These are phyloP conservation scores for Pulveroboletus frians DNA, from an alignment of 768 basidiomycete genomes.

Conservation along the genomic window DNA sequence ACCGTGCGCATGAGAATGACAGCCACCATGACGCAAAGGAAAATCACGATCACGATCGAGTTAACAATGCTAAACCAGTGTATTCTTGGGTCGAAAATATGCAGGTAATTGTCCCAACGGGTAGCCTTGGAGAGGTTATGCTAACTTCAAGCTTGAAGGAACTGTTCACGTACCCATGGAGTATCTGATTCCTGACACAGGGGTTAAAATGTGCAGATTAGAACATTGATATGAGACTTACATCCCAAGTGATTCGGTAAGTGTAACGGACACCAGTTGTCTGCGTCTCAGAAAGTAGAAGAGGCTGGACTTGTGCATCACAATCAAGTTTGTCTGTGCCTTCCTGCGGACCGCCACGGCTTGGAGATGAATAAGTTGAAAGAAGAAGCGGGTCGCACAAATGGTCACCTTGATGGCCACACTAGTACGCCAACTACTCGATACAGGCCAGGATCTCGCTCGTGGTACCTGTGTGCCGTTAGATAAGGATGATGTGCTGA, in stretches of 20 bases:
- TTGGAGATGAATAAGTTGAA: conserved; percentile 24
- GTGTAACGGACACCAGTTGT: conserved; percentile 73
- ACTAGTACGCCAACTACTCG: conserved; percentile 92
- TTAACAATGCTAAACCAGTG: conserved; percentile 97
- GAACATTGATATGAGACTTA: conserved; percentile 32
- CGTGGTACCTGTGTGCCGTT: conserved; percentile 63
- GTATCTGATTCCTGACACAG: conserved; percentile 70
- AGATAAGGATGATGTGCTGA: conserved; percentile 5
- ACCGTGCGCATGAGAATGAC: conserved; percentile 86
- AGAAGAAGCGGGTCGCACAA: neutral
- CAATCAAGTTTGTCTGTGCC: conserved; percentile 43
- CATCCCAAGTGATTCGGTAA: conserved; percentile 84
- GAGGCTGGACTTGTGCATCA: conserved; percentile 39
- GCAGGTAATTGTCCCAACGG: conserved; percentile 94
- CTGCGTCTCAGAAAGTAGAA: conserved; percentile 57
- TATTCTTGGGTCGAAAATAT: conserved; percentile 88
- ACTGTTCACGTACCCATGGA: conserved; percentile 55
- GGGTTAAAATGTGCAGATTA: conserved; percentile 1
- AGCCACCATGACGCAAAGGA: conserved; percentile 90
- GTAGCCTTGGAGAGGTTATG: conserved; percentile 58
- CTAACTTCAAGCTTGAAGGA: neutral
- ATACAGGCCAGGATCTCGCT: conserved; percentile 59
- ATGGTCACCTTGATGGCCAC: conserved; percentile 51
- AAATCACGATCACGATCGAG: conserved; percentile 84
- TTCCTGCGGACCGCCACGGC: conserved; percentile 60